Evolutionary conservation across 192 early-diverging fungal species (phyloP), one percentile per base, ranked within the genome.

Genomic region (Gamsiella multidivaricata): DNA sequence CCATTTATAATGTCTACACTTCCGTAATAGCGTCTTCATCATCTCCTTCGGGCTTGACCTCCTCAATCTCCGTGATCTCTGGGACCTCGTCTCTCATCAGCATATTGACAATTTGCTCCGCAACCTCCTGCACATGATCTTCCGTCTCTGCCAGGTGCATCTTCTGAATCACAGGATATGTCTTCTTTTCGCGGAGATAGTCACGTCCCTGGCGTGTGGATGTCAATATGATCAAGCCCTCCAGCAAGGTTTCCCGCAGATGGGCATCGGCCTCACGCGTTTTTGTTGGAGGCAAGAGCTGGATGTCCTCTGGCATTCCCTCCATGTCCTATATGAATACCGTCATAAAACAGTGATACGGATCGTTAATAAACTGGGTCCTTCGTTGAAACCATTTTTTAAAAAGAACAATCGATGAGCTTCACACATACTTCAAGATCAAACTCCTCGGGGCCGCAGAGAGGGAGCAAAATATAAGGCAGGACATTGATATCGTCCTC

Each of bases 381-480:
- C 61, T 11, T 43, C 17, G 53, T 18, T 15, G 49, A 46, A 46
- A n/a, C 36, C 46, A 20, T 46, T 10, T 56, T 31, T 34, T 15
- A 54, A 59, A 79, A 47, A 57, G 33, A 70, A 72, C 22, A 29
- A 15, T 10, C 22, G 12, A 20, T 39, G 43, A 36, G 31, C 15
- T 23, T 26, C 20, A 17, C 45, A 71, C 82, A 51, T 65, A 91
- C 90, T 54, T 98, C 97, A 23, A 92, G 85, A 57, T 92, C 91
- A 74, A 91, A 96, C 59, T 99, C 96, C 54, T 97, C 96, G 0
- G 93, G 91, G 5, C 97, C 97, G 57, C 92, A 94, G 34, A 96
- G 82, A 18, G 97, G 97, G 36, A 97, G 83, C 12, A 99, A 78
- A 31, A 99, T 90, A 66, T 93, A 95, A 2, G 93, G 93, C 26